Conservation (phyloP, 2,329 filamentous ascomycete genomes). For the Neofusicoccum sp. region DNA sequence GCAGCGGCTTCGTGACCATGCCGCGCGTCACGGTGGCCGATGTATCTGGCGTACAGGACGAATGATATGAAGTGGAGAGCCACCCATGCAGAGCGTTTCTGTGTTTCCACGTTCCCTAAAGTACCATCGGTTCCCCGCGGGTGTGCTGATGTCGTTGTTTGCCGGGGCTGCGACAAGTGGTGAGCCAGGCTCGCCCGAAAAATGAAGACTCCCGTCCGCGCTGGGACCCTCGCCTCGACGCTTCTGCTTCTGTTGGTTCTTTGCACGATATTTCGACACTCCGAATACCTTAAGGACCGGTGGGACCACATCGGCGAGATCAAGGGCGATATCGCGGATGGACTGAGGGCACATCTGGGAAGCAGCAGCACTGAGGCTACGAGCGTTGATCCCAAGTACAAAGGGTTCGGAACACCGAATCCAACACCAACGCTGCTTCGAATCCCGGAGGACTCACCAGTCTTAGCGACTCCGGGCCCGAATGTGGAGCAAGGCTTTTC, state of each 20-base stretch:
- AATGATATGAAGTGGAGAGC: neutral
- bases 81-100: neutral
- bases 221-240: conserved; percentile 9
- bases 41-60: neutral
- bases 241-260: neutral
- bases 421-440: neutral
- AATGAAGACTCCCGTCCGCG: conserved; percentile 14
- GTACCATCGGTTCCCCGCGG: neutral
- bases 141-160: neutral
- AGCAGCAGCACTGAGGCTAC: neutral
- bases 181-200: neutral
- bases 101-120: neutral
- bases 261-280: neutral
- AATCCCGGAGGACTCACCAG: neutral
- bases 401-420: conserved; percentile 11
- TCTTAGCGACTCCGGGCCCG: neutral
- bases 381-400: conserved; percentile 1
- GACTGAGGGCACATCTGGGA: neutral
- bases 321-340: neutral
- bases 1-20: neutral
- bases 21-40: conserved; percentile 5
- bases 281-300: conserved; percentile 3
- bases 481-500: neutral
- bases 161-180: neutral
- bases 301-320: neutral